Evolutionary conservation across 1,284 basidiomycete species (phyloP).

Genomic region (Apiotrichum sp.): DNA sequence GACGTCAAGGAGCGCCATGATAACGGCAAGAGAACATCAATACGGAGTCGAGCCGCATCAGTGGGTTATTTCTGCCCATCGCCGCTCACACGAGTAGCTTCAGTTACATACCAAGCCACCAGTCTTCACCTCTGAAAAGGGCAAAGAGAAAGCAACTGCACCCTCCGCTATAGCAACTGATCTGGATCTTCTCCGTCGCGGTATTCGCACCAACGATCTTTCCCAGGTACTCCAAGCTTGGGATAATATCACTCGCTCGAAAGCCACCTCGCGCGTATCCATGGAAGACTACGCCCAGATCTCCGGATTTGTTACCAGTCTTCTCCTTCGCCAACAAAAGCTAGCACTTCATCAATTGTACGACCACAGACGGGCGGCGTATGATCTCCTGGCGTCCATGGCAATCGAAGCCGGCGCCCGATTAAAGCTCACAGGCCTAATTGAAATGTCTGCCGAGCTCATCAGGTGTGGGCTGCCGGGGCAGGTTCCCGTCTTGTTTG

Average conservation of each 20-base stretch:
- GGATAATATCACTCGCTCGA: conserved; percentile 9
- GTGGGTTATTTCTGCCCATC: too few species aligned
- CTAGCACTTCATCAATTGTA: conserved; percentile 7
- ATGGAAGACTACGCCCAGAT: conserved; percentile 8
- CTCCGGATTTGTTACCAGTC: conserved; percentile 9
- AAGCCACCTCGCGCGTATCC: background rate
- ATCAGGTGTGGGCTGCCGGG: conserved; percentile 16
- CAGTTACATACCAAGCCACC: too few species aligned
- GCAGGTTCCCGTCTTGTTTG: conserved; percentile 9
- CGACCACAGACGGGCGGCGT: conserved; percentile 6
- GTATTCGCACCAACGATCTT: background rate
- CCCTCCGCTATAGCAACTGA: background rate
- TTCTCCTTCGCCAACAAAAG: background rate
- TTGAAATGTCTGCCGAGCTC: conserved; percentile 19
- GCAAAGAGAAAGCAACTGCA: too few species aligned
- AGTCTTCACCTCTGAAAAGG: too few species aligned
- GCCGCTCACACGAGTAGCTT: too few species aligned
- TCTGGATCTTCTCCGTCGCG: background rate
- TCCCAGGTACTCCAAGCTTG: conserved; percentile 3
- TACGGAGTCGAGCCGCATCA: too few species aligned
- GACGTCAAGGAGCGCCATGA: too few species aligned
- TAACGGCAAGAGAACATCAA: too few species aligned
- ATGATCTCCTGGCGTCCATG: conserved; percentile 18
- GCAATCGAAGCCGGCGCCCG: conserved; percentile 23
- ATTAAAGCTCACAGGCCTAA: conserved; percentile 19